phyloP scores from a whole-genome alignment of 805 yeast species.

The Wickerhamiella brachini region DNA sequence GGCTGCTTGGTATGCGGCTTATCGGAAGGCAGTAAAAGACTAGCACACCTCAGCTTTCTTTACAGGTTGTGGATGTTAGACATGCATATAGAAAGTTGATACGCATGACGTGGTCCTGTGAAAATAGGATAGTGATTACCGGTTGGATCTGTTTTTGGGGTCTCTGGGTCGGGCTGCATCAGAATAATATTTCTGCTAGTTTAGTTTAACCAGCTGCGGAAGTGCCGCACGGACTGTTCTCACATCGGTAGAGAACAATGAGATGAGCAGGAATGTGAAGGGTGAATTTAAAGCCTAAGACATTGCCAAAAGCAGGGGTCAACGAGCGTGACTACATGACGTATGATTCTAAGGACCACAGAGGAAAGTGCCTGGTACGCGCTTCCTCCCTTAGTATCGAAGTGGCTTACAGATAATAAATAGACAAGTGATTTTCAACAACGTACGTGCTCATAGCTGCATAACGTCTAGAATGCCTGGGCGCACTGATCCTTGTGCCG shows the following conservation, averaged over 20 bases:
- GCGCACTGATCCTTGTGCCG: not conserved
- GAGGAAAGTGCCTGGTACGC: not conserved
- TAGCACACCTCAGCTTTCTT: not conserved
- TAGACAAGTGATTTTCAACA: not conserved
- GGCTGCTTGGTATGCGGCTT: not conserved
- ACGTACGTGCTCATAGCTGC: not conserved
- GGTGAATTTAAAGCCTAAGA: not conserved
- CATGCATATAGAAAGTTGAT: not conserved
- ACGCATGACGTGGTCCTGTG: not conserved
- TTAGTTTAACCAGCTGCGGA: not conserved
- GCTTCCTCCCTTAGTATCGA: too few species aligned
- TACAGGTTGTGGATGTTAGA: not conserved
- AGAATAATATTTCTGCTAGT: not conserved
- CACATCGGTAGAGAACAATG: not conserved
- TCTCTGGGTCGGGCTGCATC: not conserved
- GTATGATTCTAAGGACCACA: not conserved
- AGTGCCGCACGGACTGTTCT: not conserved
- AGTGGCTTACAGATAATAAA: not conserved
- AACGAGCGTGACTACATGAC: not conserved
- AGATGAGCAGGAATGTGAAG: not conserved
- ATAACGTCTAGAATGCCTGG: not conserved
- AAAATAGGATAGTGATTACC: not conserved
- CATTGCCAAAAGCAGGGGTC: not conserved
- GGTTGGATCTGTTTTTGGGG: not conserved
- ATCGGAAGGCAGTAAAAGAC: not conserved